Evolutionary conservation across 1,284 basidiomycete genomes (phyloP), one percentile per base, ranked within the genome.

Genomic region (Bjerkandera adusta): DNA sequence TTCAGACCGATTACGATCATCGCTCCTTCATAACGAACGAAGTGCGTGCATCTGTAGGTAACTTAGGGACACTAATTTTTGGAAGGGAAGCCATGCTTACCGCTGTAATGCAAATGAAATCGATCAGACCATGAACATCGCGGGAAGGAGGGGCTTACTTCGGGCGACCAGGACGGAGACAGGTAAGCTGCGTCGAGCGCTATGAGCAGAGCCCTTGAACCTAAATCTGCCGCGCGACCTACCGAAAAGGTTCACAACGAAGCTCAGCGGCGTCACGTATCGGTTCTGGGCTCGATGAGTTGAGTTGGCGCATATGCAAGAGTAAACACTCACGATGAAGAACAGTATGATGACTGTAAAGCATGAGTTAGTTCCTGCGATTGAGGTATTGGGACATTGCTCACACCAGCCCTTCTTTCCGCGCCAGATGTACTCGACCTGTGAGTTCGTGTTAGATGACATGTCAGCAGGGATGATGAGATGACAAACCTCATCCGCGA

Each of bases 341-440:
- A 77, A 77, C 18, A 79, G 60, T 51, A 70, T 74, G 3, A 71
- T 62, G 37, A 72, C 75, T 77, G 41, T 20, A 10, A 37, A 7
- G 18, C 18, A 10, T 13, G 22, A 15, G 12, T n/a, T 20, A 11
- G 13, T 8, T 5, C 18, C 21, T 22, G 24, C n/a, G 16, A 11
- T 5, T 6, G 6, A 6, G 11, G 16, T 27, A 38, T 43, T n/a
- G n/a, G 3, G 27, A 24, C 1, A 15, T 12, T 16, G 47, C 71
- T 53, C 52, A 76, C 76, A 66, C 4, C 62, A 60, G 2, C 74
- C 68, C 58, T 75, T 75, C 36, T 56, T 64, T 18, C 70, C 68
- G 52, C 70, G 71, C 77, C 77, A 78, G 20, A 78, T 66, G 53
- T 69, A 72, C 44, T 75, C 70, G 10, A 75, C 67, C 71, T 75